Percentiles rank a stretch among this genome's conserved stretches.
phyloP scores from a whole-genome alignment of 2,329 filamentous ascomycete species.

The Ophiostoma piceae region DNA sequence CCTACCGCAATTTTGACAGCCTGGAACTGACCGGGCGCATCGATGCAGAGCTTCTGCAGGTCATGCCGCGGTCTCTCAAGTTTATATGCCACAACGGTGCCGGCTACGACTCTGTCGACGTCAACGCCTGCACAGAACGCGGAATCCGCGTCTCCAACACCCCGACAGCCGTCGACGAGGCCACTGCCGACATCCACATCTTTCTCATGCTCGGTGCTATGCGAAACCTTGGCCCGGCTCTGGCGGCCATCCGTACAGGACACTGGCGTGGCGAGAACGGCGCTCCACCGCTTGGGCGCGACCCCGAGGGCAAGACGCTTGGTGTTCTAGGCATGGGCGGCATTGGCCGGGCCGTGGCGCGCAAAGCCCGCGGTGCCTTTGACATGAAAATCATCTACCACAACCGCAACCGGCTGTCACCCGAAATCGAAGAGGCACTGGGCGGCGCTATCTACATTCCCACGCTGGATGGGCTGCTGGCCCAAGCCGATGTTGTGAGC shows the following conservation, averaged over 20 bases:
- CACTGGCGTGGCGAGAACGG: constrained; percentile 56
- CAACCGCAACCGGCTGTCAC: constrained; percentile 42
- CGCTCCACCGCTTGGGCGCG: constrained; percentile 58
- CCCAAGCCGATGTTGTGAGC: constrained; percentile 45
- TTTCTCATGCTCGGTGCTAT: constrained; percentile 78
- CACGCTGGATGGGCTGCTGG: constrained; percentile 41
- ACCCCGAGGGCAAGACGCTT: constrained; percentile 49
- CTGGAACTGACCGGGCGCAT: constrained; percentile 60
- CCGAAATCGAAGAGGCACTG: constrained; percentile 42
- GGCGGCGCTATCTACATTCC: constrained; percentile 47
- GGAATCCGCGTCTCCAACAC: constrained; percentile 71
- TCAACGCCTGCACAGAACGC: constrained; percentile 63
- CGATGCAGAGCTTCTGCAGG: constrained; percentile 63
- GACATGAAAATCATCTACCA: constrained; percentile 54
- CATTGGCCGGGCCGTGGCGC: constrained; percentile 49
- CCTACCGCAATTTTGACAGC: constrained; percentile 61
- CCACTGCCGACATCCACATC: constrained; percentile 75
- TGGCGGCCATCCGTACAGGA: constrained; percentile 60
- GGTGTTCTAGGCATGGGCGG: constrained; percentile 58
- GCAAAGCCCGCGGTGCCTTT: constrained; percentile 57
- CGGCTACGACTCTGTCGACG: constrained; percentile 79
- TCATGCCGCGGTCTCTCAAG: constrained; percentile 48
- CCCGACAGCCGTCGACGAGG: constrained; percentile 74
- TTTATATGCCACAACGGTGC: constrained; percentile 64
- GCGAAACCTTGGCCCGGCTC: constrained; percentile 63